Evolutionary conservation across 2,329 filamentous ascomycete genomes (phyloP).

Genomic region (Ampelomyces quisqualis): DNA sequence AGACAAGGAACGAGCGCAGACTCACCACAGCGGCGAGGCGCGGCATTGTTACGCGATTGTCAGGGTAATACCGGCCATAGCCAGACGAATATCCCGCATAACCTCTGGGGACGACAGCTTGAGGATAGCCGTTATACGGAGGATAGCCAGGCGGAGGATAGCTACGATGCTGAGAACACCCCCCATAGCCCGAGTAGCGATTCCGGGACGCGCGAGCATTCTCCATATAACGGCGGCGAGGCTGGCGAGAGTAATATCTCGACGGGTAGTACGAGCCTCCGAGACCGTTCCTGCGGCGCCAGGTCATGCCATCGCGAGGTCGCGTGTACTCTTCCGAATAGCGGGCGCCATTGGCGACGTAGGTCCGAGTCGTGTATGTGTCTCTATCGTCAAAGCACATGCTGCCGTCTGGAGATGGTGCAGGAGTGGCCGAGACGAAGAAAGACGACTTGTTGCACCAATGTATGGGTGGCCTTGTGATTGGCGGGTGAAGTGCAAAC

Average conservation of each 20-base stretch:
- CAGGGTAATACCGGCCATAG: conserved; percentile 18
- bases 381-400: conserved; percentile 32
- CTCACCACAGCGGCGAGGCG: conserved; percentile 26
- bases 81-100: conserved; percentile 9
- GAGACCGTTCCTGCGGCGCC: conserved; percentile 22
- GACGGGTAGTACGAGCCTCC: conserved; percentile 31
- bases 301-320: conserved; percentile 16
- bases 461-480: too few species aligned
- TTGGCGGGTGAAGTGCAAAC: too few species aligned
- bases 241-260: conserved; percentile 26
- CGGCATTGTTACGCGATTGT: conserved; percentile 23
- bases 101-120: conserved; percentile 3
- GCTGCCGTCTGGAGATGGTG: too few species aligned
- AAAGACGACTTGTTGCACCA: too few species aligned
- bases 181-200: conserved; percentile 9
- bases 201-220: conserved; percentile 3
- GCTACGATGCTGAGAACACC: conserved; percentile 4
- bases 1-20: conserved; percentile 14
- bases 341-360: conserved; percentile 14
- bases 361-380: conserved; percentile 18
- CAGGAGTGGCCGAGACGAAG: too few species aligned
- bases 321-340: conserved; percentile 10
- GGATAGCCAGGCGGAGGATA: conserved; percentile 3
- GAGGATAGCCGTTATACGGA: conserved; percentile 4
- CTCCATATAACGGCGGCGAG: conserved; percentile 10